phyloP scores from a whole-genome alignment of 345 rosid genomes.

The Pistacia vera region DNA sequence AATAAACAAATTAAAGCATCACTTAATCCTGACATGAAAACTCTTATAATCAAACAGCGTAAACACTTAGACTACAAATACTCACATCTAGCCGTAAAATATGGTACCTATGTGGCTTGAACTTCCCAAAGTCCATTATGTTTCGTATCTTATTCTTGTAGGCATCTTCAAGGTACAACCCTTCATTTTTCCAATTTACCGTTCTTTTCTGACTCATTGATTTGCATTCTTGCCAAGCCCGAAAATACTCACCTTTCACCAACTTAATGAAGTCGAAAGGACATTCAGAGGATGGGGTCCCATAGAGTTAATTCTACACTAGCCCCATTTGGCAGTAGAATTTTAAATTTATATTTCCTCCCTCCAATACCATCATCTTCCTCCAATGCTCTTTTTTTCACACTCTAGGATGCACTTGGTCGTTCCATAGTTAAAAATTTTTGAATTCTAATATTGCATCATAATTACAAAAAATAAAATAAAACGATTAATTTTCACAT shows the following conservation, averaged over 20 bases:
- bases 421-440: too few species aligned
- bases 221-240: conserved; percentile 14
- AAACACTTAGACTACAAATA: too few species aligned
- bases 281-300: conserved; percentile 32
- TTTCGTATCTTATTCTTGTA: conserved; percentile 24
- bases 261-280: conserved; percentile 33
- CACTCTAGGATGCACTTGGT: conserved; percentile 10
- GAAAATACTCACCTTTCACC: conserved; percentile 35
- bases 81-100: too few species aligned
- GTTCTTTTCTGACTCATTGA: conserved; percentile 11
- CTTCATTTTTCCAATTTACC: conserved; percentile 39
- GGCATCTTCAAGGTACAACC: conserved; percentile 34
- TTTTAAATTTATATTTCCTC: conserved; percentile 41
- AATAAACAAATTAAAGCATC: too few species aligned
- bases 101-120: too few species aligned
- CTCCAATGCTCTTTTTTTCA: background rate
- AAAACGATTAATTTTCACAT: too few species aligned
- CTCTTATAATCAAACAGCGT: too few species aligned
- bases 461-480: too few species aligned
- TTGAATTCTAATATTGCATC: too few species aligned
- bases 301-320: conserved; percentile 32
- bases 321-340: conserved; percentile 58
- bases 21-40: too few species aligned
- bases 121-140: conserved; percentile 10
- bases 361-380: background rate